Base-by-base conservation (phyloP, 495 filamentous ascomycete genomes). In the Peziza echinospora region DNA sequence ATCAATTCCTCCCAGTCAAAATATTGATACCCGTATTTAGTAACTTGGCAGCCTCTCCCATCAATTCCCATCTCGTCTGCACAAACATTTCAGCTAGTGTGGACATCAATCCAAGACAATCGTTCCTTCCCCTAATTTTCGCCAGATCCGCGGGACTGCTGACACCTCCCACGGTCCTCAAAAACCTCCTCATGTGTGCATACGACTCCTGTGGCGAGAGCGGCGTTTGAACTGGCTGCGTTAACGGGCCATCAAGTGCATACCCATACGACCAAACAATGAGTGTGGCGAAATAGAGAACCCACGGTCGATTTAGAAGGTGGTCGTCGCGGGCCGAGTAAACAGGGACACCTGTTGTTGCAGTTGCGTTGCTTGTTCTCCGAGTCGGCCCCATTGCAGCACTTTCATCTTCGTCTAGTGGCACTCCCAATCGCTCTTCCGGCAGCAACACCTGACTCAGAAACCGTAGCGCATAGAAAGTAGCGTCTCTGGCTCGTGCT, bases 251-350 rank as follows among this genome's bases (percentile, higher is more conserved):
- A 55, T 94, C 89, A 46, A 94, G 63, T 8, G 89, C 89, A 59
- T 75, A 96, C 21, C 84, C 89, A 56, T 96, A 97, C 46, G 75
- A 85, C 87, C 87, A 97, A 16, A 94, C 82, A 23, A 93, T 85
- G 37, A 96, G 67, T 2, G 78, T 74, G 1, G 89, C 83, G 48
- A 91, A 91, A 58, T 93, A 97, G 43, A 97, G 68, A n/a, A 96
- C 84, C 89, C 89, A 97, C 2, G 89, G 84, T 23, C 89, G 72
- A 54, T 96, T 93, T 43, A 94, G 69, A 7, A 96, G 69, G 46
- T 80, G 81, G 56, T 97, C 89, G 56, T 94, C 82, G 16, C 82
- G 75, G 0, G 89, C 86, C 10, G 75, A 78, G 60, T 94, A 96
- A 5, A 62, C 49, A 2, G 60, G 56, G 11, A 53, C 53, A n/a